phyloP scores from a whole-genome alignment of 1,284 basidiomycete genomes.

The Porogramme epimiltina region DNA sequence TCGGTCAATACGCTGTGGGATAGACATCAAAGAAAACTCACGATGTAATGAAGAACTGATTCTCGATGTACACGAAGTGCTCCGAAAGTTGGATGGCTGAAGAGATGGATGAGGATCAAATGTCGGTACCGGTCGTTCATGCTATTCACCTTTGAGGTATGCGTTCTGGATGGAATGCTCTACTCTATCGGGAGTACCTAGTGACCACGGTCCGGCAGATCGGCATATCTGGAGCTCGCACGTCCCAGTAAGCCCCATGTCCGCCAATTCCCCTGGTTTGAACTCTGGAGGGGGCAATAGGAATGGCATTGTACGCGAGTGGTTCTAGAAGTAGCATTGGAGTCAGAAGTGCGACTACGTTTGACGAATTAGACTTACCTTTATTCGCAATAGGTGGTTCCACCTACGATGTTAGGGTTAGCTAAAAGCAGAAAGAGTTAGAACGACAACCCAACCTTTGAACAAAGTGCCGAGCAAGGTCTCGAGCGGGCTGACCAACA shows the following conservation, averaged over 20 bases:
- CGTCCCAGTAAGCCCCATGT: constrained; percentile 89
- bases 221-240: constrained; percentile 98
- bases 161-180: constrained; percentile 97
- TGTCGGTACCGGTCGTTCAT: background rate
- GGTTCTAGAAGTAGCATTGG: constrained; percentile 63
- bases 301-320: constrained; percentile 91
- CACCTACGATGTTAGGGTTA: constrained; percentile 52
- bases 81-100: constrained; percentile 93
- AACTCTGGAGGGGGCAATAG: constrained; percentile 94
- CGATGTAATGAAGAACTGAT: constrained; percentile 99
- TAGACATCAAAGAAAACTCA: constrained; percentile 38
- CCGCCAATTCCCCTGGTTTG: constrained; percentile 77
- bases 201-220: constrained; percentile 94
- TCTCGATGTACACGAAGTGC: constrained; percentile 94
- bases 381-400: constrained; percentile 90
- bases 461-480: constrained; percentile 94
- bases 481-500: constrained; percentile 94
- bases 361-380: constrained; percentile 51
- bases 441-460: constrained; percentile 65
- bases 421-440: background rate
- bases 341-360: background rate
- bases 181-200: constrained; percentile 85
- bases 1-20: no score
- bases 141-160: constrained; percentile 78
- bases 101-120: background rate